These are phyloP conservation scores for Arabidopsis lyrata DNA, from an alignment of 441 rosid species.

Conservation along the genomic window DNA sequence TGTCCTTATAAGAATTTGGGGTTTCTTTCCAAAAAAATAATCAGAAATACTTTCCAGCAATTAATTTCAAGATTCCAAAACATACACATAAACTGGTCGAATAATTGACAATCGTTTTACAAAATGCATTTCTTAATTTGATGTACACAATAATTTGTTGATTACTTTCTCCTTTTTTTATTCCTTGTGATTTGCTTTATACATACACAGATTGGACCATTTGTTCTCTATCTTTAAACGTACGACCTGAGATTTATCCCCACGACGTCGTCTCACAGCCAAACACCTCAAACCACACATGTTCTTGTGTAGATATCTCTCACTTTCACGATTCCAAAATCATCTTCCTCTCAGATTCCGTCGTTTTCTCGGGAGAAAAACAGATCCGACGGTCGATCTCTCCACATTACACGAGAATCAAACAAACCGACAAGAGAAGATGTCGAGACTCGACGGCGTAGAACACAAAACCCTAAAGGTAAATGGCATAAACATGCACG, in stretches of 20 bases:
- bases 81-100: background rate
- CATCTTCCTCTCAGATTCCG: conserved; percentile 17
- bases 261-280: background rate
- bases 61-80: conserved; percentile 11
- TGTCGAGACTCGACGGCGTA: conserved; percentile 34
- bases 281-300: conserved; percentile 1
- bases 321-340: conserved; percentile 9
- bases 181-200: background rate
- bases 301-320: conserved; percentile 10
- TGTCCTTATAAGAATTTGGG: background rate
- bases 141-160: background rate
- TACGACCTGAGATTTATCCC: background rate
- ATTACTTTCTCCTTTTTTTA: background rate
- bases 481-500: conserved; percentile 78
- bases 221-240: background rate
- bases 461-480: conserved; percentile 57
- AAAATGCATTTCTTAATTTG: background rate
- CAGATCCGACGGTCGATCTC: conserved; percentile 1
- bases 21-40: background rate
- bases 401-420: background rate
- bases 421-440: background rate
- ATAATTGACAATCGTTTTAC: background rate
- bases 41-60: background rate
- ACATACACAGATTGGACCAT: background rate
- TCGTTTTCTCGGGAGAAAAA: background rate